Evolutionary conservation across 495 filamentous ascomycete species (phyloP).

Genomic region (Aspergillus ellipticus): DNA sequence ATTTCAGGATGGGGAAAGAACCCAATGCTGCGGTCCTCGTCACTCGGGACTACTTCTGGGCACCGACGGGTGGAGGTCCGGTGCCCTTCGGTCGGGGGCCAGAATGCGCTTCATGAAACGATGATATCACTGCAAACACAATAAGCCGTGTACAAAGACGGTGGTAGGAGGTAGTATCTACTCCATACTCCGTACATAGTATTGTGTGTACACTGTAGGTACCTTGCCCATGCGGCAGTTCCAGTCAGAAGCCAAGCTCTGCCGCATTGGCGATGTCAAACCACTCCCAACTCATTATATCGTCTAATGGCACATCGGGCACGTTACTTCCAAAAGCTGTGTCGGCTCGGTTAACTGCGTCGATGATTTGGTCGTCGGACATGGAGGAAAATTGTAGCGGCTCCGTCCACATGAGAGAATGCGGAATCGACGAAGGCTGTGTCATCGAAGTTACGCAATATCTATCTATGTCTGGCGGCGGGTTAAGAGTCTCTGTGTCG

Average conservation of each 20-base stretch:
- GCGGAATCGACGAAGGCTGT: constrained; percentile 17
- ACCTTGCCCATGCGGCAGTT: neutral
- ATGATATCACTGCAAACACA: too few relatives aligned
- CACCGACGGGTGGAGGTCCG: constrained; percentile 25
- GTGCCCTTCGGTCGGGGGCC: neutral
- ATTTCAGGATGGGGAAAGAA: constrained; percentile 9
- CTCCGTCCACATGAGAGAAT: constrained; percentile 42
- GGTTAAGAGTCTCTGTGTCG: constrained; percentile 13
- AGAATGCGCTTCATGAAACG: neutral
- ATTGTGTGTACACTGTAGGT: too few relatives aligned
- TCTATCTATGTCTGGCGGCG: constrained; percentile 14
- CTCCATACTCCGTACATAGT: too few relatives aligned
- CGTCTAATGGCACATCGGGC: constrained; percentile 52
- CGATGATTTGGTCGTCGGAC: constrained; percentile 61
- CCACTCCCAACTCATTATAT: constrained; percentile 56
- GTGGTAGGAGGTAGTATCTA: too few relatives aligned
- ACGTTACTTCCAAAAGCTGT: constrained; percentile 52
- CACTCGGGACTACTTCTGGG: constrained; percentile 42
- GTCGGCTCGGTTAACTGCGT: constrained; percentile 57
- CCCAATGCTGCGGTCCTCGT: constrained; percentile 13
- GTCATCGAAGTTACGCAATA: constrained; percentile 16
- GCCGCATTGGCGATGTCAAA: constrained; percentile 53
- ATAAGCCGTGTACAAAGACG: too few relatives aligned
- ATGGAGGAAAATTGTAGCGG: constrained; percentile 63
- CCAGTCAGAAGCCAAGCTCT: constrained; percentile 31